Evolutionary conservation across 73 alveolate genomes (phyloP), one percentile per base, ranked within the genome.

Genomic region (Symbiodinium natans): DNA sequence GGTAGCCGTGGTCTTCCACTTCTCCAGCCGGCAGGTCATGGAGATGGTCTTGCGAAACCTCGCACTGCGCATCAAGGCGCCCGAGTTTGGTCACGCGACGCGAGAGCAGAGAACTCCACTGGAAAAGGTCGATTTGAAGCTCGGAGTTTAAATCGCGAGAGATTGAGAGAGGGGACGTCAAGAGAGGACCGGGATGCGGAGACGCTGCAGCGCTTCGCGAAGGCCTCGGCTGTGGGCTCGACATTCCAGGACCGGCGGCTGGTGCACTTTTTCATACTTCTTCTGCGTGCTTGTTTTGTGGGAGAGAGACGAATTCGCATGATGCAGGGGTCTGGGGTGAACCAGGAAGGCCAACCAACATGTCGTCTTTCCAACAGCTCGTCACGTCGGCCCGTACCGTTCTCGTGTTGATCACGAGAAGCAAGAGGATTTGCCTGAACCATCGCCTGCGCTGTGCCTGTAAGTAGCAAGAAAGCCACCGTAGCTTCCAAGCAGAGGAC

Each of bases 111-210:
- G 29, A 21, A 27, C 19, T 17, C 43, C 29, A 31, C 17, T 31
- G 6, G 86, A 34, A 25, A 31, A 17, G 38, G 34, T n/a, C 10
- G 29, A 3, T n/a, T n/a, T n/a, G 23, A 74, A 46, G 23, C 63
- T 7, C 7, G 42, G 19, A 75, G 10, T 10, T 33, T 29, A 42
- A 75, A 75, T 10, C 41, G 34, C 7, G 10, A 40, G 17, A 17
- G 38, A 2, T 17, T 1, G 34, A 31, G 38, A 21, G 17, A 38
- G 10, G 31, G 0, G 39, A 0, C 68, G 41, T 4, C 2, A 7
- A 40, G 90, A 10, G 71, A 85, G 93, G 93, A 85, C 52, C 93
- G 93, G 5, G 93, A 85, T 31, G 93, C 82, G 3, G 54, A 85
- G 52, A n/a, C 82, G 23, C 38, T 85, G 54, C 7, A 39, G 17